Percentiles rank a stretch among this genome's conserved stretches.
These are phyloP conservation scores for Hyphopichia wangnamkhiaoensis DNA, from an alignment of 1,139 yeast genomes.

Conservation along the genomic window DNA sequence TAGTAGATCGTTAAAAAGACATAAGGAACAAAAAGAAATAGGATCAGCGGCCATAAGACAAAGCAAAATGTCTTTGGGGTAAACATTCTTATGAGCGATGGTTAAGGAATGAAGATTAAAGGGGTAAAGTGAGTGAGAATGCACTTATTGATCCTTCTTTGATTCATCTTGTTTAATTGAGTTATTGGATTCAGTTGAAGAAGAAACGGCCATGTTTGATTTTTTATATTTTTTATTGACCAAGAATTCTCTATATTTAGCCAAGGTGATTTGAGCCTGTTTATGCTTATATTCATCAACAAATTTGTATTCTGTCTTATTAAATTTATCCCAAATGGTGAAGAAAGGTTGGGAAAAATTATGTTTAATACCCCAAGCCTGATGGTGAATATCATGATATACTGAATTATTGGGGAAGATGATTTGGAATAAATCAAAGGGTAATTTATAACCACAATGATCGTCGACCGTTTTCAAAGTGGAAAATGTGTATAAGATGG, in stretches of 20 bases:
- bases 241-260: slow-evolving; percentile 62
- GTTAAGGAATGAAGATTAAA: not conserved
- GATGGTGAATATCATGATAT: slow-evolving; percentile 97
- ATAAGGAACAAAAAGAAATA: not conserved
- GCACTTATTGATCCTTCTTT: not conserved
- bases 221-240: slow-evolving; percentile 31
- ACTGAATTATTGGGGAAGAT: slow-evolving; percentile 93
- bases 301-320: slow-evolving; percentile 72
- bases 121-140: not conserved
- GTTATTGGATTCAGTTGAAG: not conserved
- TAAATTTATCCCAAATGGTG: slow-evolving; percentile 82
- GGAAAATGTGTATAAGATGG: slow-evolving; percentile 76
- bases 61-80: too few relatives aligned
- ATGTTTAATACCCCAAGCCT: slow-evolving; percentile 89
- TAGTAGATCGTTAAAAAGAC: not conserved
- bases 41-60: not conserved
- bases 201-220: not conserved
- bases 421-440: slow-evolving; percentile 85
- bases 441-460: slow-evolving; percentile 94
- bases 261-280: slow-evolving; percentile 61
- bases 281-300: slow-evolving; percentile 57
- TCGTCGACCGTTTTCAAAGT: slow-evolving; percentile 97
- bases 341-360: slow-evolving; percentile 98
- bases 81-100: too few relatives aligned
- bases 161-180: not conserved